Evolutionary conservation across 1,284 basidiomycete genomes (phyloP).

Genomic region (Pyrrhoderma lamaoense): DNA sequence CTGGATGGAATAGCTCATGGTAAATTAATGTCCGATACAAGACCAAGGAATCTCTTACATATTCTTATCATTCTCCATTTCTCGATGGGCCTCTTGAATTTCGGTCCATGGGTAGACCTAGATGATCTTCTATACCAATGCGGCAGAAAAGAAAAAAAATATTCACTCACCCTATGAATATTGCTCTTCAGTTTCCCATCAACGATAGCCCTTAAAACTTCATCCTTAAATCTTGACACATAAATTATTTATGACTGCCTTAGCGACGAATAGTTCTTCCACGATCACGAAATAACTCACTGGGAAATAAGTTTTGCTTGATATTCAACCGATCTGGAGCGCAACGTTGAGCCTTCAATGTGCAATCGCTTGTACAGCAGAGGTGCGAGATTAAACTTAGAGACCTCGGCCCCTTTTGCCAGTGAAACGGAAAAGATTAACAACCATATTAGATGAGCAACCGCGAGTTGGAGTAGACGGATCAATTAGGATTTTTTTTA

Average conservation of each 20-base stretch:
- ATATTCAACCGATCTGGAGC: constrained; percentile 73
- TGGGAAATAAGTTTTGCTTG: constrained; percentile 70
- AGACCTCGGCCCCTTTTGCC: constrained; percentile 53
- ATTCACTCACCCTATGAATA: constrained; percentile 59
- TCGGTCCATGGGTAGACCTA: constrained; percentile 79
- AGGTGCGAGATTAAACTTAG: constrained; percentile 56
- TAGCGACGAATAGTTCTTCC: constrained; percentile 18
- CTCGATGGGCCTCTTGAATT: constrained; percentile 77
- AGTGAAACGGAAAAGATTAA: too few species aligned
- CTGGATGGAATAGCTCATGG: constrained; percentile 15
- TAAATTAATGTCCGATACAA: constrained; percentile 22
- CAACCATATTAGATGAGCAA: too few species aligned
- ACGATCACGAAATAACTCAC: constrained; percentile 30
- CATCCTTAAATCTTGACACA: constrained; percentile 33
- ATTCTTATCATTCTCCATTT: constrained; percentile 84
- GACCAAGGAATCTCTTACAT: constrained; percentile 33
- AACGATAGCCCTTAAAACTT: constrained; percentile 55
- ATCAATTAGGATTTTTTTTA: too few species aligned
- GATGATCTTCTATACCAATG: background rate
- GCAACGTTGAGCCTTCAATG: constrained; percentile 85
- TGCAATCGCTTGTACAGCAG: constrained; percentile 83
- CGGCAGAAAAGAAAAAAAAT: constrained; percentile 12
- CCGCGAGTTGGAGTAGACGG: too few species aligned
- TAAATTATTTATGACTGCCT: background rate
- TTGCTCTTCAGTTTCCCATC: constrained; percentile 64